Evolutionary conservation across 768 basidiomycete species (phyloP).

Genomic region (Termitomyces heimii): DNA sequence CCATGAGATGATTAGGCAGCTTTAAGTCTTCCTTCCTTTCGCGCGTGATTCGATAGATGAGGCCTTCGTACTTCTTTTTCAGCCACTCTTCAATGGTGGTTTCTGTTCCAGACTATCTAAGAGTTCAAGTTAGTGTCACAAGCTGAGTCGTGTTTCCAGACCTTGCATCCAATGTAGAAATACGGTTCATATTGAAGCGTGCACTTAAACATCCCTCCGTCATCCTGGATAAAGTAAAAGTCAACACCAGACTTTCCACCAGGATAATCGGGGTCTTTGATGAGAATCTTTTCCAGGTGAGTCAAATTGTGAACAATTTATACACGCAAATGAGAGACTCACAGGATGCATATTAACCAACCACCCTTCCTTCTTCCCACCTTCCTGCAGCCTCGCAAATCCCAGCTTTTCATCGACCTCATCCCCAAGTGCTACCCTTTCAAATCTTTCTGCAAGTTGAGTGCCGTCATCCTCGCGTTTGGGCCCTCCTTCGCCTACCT

Average conservation of each 20-base stretch:
- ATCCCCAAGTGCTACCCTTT: slow-evolving; percentile 67
- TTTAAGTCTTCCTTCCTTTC: slow-evolving; percentile 91
- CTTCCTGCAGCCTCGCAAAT: slow-evolving; percentile 78
- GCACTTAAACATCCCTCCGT: slow-evolving; percentile 94
- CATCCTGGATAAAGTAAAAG: slow-evolving; percentile 96
- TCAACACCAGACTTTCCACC: slow-evolving; percentile 89
- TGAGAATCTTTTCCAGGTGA: slow-evolving; percentile 52
- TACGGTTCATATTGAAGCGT: slow-evolving; percentile 94
- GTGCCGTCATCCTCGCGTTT: slow-evolving; percentile 89
- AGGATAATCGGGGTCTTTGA: slow-evolving; percentile 82
- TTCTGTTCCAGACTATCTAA: slow-evolving; percentile 70
- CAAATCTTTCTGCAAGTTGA: slow-evolving; percentile 80
- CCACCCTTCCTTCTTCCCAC: slow-evolving; percentile 80
- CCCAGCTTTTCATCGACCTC: slow-evolving; percentile 94
- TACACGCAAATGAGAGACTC: slow-evolving; percentile 19
- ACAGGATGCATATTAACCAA: slow-evolving; percentile 98
- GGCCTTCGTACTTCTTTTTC: slow-evolving; percentile 86
- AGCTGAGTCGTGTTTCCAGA: slow-evolving; percentile 24
- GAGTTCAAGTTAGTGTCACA: neutral
- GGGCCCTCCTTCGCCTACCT: slow-evolving; percentile 43
- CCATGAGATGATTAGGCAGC: slow-evolving; percentile 94
- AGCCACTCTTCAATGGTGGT: slow-evolving; percentile 93
- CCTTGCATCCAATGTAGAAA: slow-evolving; percentile 90
- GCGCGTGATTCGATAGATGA: slow-evolving; percentile 72
- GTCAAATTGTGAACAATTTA: neutral